phyloP scores from a whole-genome alignment of 2,329 filamentous ascomycete genomes.

The Claviceps quebecensis region DNA sequence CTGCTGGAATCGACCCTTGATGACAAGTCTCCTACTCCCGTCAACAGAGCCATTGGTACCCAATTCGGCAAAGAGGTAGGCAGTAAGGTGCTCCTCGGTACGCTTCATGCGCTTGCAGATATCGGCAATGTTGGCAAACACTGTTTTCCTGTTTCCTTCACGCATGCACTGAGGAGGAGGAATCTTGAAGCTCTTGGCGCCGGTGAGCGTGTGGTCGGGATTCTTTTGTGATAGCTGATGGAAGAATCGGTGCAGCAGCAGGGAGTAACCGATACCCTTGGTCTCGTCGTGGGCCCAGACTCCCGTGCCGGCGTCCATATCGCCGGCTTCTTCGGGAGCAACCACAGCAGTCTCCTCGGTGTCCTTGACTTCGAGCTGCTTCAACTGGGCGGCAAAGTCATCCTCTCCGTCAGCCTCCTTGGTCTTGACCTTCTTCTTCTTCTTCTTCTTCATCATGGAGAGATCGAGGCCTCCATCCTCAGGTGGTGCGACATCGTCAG shows the following conservation, averaged over 20 bases:
- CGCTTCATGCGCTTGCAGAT: conserved; percentile 99
- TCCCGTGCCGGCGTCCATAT: conserved; percentile 76
- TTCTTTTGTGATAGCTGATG: conserved; percentile 88
- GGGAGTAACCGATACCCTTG: conserved; percentile 66
- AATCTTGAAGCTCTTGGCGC: conserved; percentile 95
- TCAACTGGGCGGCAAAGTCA: conserved; percentile 45
- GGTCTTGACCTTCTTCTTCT: conserved; percentile 59
- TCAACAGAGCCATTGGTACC: conserved; percentile 94
- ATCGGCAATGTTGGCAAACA: conserved; percentile 97
- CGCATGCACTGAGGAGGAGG: conserved; percentile 95
- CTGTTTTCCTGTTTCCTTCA: conserved; percentile 99
- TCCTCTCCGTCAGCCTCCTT: conserved; percentile 51
- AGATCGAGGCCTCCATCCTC: conserved; percentile 41
- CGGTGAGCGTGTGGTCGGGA: conserved; percentile 81
- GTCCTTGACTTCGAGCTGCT: conserved; percentile 51
- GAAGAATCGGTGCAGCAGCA: conserved; percentile 88
- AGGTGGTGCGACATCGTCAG: conserved; percentile 30
- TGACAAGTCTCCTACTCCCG: conserved; percentile 82
- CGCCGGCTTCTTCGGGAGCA: conserved; percentile 46
- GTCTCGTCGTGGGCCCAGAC: conserved; percentile 78
- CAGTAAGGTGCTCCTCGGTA: conserved; percentile 91
- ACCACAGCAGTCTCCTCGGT: conserved; percentile 42
- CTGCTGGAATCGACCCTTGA: conserved; percentile 99
- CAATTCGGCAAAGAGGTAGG: conserved; percentile 94
- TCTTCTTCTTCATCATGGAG: conserved; percentile 75